Evolutionary conservation across 208 protist species (phyloP).

Genomic region (Trichomonas tenax): DNA sequence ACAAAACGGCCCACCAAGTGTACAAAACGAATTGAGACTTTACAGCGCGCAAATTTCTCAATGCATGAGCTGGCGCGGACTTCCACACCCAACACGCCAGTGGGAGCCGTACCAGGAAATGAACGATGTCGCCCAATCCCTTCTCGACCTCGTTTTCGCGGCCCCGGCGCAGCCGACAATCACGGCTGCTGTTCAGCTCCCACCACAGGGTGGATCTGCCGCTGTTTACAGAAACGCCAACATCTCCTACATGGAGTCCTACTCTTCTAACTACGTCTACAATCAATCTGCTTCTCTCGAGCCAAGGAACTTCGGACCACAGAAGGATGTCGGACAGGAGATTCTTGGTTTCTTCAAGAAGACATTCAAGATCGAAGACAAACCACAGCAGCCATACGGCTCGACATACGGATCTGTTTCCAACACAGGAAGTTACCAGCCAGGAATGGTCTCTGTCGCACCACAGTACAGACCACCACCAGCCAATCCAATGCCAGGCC

Average conservation of each 20-base stretch:
- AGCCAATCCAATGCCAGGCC: background rate
- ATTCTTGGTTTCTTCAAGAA: background rate
- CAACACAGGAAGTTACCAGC: background rate
- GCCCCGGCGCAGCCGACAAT: background rate
- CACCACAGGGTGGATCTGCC: background rate
- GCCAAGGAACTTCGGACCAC: background rate
- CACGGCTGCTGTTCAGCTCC: background rate
- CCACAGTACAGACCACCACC: background rate
- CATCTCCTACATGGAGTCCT: background rate
- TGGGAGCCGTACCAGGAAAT: slow-evolving; percentile 3
- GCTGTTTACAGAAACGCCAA: background rate
- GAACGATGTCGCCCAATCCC: background rate
- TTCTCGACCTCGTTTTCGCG: background rate
- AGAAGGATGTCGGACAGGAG: background rate
- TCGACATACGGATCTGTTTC: background rate
- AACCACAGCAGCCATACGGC: background rate
- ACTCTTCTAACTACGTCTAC: no score
- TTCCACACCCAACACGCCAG: background rate
- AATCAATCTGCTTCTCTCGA: background rate
- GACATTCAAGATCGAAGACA: background rate
- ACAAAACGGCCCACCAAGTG: background rate
- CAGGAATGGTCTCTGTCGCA: background rate
- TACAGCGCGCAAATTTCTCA: background rate
- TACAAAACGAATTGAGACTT: background rate
- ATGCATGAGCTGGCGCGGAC: background rate